phyloP scores from a whole-genome alignment of 2,329 filamentous ascomycete genomes.

The Onygena corvina region DNA sequence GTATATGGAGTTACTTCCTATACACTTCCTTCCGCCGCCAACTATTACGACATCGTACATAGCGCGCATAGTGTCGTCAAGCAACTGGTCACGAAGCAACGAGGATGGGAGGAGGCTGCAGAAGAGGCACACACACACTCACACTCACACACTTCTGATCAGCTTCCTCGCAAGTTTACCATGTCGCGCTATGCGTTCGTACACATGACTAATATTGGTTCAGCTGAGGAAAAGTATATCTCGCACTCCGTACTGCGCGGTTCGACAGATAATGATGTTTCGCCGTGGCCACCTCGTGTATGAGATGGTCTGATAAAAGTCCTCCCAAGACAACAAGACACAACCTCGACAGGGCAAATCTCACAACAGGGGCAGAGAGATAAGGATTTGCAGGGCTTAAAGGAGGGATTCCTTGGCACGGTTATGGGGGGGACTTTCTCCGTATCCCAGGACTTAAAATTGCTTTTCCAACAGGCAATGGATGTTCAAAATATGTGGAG shows the following conservation, averaged over 20 bases:
- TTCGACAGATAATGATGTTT: constrained; percentile 5
- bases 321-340: constrained; percentile 2
- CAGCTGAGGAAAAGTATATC: not conserved
- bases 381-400: constrained; percentile 6
- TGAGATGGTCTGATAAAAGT: constrained; percentile 1
- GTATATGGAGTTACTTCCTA: too few relatives aligned
- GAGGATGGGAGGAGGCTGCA: not conserved
- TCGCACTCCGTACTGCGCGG: not conserved
- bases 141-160: not conserved
- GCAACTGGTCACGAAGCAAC: constrained; percentile 4
- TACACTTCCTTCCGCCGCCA: too few relatives aligned
- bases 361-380: not conserved
- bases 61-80: not conserved
- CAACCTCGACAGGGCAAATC: constrained; percentile 5
- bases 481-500: constrained; percentile 2
- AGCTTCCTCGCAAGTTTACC: not conserved
- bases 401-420: constrained; percentile 3
- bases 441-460: not conserved
- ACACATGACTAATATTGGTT: constrained; percentile 7
- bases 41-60: constrained; percentile 6
- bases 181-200: not conserved
- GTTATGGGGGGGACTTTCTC: constrained; percentile 6
- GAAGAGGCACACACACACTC: not conserved
- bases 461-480: not conserved
- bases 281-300: constrained; percentile 5